Evolutionary conservation across 1,284 basidiomycete genomes (phyloP).

Genomic region (Ustilago vetiveriae): DNA sequence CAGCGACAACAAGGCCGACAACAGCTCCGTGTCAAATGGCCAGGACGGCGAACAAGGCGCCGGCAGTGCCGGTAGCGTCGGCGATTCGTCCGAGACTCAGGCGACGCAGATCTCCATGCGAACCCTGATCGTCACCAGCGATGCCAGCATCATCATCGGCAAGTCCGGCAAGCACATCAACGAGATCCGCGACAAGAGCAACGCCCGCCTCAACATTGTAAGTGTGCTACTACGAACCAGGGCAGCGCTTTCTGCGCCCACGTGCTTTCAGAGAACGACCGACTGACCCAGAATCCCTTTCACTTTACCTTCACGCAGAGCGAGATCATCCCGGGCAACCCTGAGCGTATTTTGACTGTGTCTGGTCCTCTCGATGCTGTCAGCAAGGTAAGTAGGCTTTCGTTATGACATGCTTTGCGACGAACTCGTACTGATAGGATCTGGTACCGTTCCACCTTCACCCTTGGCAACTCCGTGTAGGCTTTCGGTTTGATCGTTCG

Average conservation of each 20-base stretch:
- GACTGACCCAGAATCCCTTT: background rate
- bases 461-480: slow-evolving; percentile 69
- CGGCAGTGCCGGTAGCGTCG: slow-evolving; percentile 34
- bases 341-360: slow-evolving; percentile 96
- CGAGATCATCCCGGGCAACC: slow-evolving; percentile 76
- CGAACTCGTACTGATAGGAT: background rate
- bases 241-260: too few relatives aligned
- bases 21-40: slow-evolving; percentile 30
- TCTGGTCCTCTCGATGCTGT: slow-evolving; percentile 97
- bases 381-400: slow-evolving; percentile 79
- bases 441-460: background rate
- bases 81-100: slow-evolving; percentile 44
- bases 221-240: slow-evolving; percentile 20
- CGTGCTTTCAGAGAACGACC: too few relatives aligned
- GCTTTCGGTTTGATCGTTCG: slow-evolving; percentile 98
- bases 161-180: slow-evolving; percentile 96
- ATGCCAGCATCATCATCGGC: slow-evolving; percentile 99
- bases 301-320: slow-evolving; percentile 31
- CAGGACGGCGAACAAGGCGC: slow-evolving; percentile 29
- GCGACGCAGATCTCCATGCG: slow-evolving; percentile 63
- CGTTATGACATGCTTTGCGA: too few relatives aligned
- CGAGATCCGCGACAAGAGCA: slow-evolving; percentile 97
- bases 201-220: slow-evolving; percentile 74
- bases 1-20: slow-evolving; percentile 40
- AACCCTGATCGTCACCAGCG: slow-evolving; percentile 92